phyloP scores from a whole-genome alignment of 2,329 filamentous ascomycete genomes.

The Penicillium thymicola region DNA sequence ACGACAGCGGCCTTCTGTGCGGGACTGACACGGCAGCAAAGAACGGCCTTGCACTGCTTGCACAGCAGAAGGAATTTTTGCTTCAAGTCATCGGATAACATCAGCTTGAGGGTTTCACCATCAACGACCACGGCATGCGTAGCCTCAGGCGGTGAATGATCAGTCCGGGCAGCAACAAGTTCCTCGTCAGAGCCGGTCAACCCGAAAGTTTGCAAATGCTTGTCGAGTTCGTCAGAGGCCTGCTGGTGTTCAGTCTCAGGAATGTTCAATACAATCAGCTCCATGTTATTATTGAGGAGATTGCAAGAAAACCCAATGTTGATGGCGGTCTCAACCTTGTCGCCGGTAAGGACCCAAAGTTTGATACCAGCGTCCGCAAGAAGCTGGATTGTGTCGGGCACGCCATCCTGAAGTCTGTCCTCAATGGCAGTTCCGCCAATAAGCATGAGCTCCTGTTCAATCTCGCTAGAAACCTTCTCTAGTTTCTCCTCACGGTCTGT shows the following conservation, averaged over 20 bases:
- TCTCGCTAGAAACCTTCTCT: slow-evolving; percentile 81
- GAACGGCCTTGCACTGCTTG: slow-evolving; percentile 93
- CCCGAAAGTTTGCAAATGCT: slow-evolving; percentile 67
- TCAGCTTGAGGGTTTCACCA: slow-evolving; percentile 85
- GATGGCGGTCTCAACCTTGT: slow-evolving; percentile 99
- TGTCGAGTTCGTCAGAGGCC: slow-evolving; percentile 70
- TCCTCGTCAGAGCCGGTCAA: slow-evolving; percentile 85
- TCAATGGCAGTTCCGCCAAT: slow-evolving; percentile 96
- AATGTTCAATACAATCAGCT: slow-evolving; percentile 84
- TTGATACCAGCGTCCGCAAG: slow-evolving; percentile 94
- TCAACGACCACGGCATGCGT: slow-evolving; percentile 95
- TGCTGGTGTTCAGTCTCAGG: slow-evolving; percentile 66
- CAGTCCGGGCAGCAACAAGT: slow-evolving; percentile 70
- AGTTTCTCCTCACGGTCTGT: slow-evolving; percentile 88
- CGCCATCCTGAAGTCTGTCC: slow-evolving; percentile 92
- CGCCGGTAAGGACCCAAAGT: slow-evolving; percentile 95
- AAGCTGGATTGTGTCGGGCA: slow-evolving; percentile 90
- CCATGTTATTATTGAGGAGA: slow-evolving; percentile 95
- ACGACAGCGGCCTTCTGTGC: slow-evolving; percentile 98
- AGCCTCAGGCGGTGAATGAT: slow-evolving; percentile 78
- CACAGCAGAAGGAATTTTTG: slow-evolving; percentile 93
- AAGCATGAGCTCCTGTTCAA: slow-evolving; percentile 84
- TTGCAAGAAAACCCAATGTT: slow-evolving; percentile 99
- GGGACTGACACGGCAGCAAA: slow-evolving; percentile 96
- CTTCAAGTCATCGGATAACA: slow-evolving; percentile 75